Percentiles rank a stretch among this genome's conserved stretches.
These are phyloP conservation scores for Fusarium penzigii DNA, from an alignment of 2,329 filamentous ascomycete genomes.

Conservation along the genomic window DNA sequence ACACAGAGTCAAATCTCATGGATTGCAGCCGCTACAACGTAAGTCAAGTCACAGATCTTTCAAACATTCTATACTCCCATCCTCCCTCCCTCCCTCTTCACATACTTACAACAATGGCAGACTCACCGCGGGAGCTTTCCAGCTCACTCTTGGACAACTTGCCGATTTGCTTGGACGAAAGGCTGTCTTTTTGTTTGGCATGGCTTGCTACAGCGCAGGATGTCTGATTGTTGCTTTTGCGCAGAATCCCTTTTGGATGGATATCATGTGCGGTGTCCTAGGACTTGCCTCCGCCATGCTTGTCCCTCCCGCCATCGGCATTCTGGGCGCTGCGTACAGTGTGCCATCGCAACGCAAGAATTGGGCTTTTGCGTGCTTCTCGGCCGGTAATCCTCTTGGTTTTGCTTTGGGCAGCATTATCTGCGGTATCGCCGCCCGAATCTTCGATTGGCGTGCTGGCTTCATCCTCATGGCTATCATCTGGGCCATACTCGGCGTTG, in stretches of 20 bases:
- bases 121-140: slow-evolving; percentile 63
- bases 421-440: slow-evolving; percentile 60
- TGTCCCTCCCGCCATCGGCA: slow-evolving; percentile 63
- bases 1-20: slow-evolving; percentile 66
- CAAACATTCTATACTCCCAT: neutral
- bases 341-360: slow-evolving; percentile 64
- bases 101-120: neutral
- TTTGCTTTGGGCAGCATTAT: slow-evolving; percentile 53
- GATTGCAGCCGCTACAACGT: slow-evolving; percentile 63
- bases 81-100: neutral
- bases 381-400: slow-evolving; percentile 41
- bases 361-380: slow-evolving; percentile 63
- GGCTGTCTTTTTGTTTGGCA: slow-evolving; percentile 17
- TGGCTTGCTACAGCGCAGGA: slow-evolving; percentile 22
- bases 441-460: slow-evolving; percentile 64
- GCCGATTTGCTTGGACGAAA: slow-evolving; percentile 18
- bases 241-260: slow-evolving; percentile 26
- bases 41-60: neutral
- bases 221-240: slow-evolving; percentile 24
- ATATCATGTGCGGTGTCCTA: slow-evolving; percentile 63
- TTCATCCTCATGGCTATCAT: slow-evolving; percentile 65
- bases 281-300: slow-evolving; percentile 66
- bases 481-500: slow-evolving; percentile 58
- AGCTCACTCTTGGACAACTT: slow-evolving; percentile 55
- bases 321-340: slow-evolving; percentile 64